phyloP scores from a whole-genome alignment of 495 filamentous ascomycete species.

The Talaromyces stipitatus region DNA sequence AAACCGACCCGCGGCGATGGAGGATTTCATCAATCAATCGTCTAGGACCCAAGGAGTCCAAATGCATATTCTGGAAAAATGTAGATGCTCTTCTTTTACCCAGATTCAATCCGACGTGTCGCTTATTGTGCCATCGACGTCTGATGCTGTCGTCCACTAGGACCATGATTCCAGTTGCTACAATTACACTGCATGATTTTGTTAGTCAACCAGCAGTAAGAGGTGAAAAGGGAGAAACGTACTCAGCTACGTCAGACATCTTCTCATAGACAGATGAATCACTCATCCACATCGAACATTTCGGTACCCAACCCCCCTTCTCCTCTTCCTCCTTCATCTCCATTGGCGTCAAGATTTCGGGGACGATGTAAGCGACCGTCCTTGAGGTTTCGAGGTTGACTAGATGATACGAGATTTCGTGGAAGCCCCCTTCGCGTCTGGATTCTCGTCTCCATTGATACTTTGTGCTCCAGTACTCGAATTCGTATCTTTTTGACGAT shows the following conservation, averaged over 20 bases:
- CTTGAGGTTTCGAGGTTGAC: slow-evolving; percentile 55
- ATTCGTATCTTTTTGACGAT: slow-evolving; percentile 72
- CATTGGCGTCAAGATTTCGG: slow-evolving; percentile 62
- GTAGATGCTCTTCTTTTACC: slow-evolving; percentile 43
- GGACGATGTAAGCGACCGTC: slow-evolving; percentile 74
- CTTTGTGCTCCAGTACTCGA: slow-evolving; percentile 81
- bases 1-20: slow-evolving; percentile 44
- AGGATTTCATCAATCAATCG: slow-evolving; percentile 75
- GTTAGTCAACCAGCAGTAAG: background rate
- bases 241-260: slow-evolving; percentile 83
- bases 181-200: slow-evolving; percentile 60
- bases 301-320: slow-evolving; percentile 87
- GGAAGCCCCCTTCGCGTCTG: slow-evolving; percentile 52
- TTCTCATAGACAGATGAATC: slow-evolving; percentile 59
- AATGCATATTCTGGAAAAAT: slow-evolving; percentile 43
- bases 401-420: slow-evolving; percentile 68
- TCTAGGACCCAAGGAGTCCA: slow-evolving; percentile 63
- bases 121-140: slow-evolving; percentile 64
- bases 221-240: slow-evolving; percentile 42
- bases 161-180: slow-evolving; percentile 82
- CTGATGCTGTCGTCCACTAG: slow-evolving; percentile 92
- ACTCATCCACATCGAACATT: slow-evolving; percentile 80
- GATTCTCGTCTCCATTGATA: slow-evolving; percentile 79
- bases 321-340: slow-evolving; percentile 66
- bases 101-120: slow-evolving; percentile 45